Percentiles rank a stretch among this genome's conserved stretches.
Conservation (phyloP, 345 rosid species). For the Nephelium lappaceum region DNA sequence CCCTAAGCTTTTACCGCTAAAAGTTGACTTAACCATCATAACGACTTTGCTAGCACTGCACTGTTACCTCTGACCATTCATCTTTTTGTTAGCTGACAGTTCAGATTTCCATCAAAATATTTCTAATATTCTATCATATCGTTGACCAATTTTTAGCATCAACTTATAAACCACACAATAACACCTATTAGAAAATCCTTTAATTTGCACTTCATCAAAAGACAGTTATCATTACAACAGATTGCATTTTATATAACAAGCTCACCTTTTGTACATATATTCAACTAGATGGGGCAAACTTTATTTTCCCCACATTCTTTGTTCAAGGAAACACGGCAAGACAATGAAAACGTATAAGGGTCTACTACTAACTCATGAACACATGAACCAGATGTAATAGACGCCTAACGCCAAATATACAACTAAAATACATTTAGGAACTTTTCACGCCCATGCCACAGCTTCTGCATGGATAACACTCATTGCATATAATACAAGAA, state of each 20-base stretch:
- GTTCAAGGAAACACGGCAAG: neutral
- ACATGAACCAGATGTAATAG: neutral
- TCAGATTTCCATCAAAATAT: neutral
- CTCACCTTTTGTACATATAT: neutral
- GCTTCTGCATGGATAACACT: neutral
- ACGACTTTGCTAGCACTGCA: neutral
- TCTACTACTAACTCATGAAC: neutral
- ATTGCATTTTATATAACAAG: neutral
- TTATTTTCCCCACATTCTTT: neutral
- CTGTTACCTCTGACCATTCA: neutral
- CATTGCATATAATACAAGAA: neutral
- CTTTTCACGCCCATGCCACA: neutral
- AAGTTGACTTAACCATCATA: neutral
- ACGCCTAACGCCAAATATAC: neutral
- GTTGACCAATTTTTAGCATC: neutral
- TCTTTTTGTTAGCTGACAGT: neutral
- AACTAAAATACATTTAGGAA: neutral
- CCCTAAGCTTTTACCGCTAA: neutral
- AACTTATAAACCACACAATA: neutral
- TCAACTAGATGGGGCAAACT: neutral
- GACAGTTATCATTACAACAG: neutral
- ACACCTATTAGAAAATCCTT: neutral
- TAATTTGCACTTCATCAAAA: neutral
- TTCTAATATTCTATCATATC: neutral
- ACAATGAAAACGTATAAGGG: neutral